These are phyloP conservation scores for Tetradesmus obliquus DNA, from an alignment of 139 green algal species.

Conservation along the genomic window DNA sequence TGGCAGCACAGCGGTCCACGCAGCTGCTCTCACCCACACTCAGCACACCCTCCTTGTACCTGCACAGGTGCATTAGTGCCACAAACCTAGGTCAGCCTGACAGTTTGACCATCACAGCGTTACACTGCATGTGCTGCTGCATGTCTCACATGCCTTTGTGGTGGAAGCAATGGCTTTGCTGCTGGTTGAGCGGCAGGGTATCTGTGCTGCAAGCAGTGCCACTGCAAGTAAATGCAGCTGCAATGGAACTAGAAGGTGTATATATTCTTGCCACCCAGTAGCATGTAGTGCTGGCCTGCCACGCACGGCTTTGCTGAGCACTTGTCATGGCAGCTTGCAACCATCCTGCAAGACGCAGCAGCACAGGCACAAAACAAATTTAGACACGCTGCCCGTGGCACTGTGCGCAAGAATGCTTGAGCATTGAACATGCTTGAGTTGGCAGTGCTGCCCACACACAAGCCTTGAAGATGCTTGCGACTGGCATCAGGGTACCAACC, in stretches of 20 bases:
- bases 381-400: too few species aligned
- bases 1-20: constrained; percentile 93
- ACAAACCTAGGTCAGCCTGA: background rate
- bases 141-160: too few species aligned
- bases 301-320: constrained; percentile 90
- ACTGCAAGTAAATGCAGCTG: background rate
- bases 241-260: too few species aligned
- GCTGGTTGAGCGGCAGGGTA: background rate
- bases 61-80: constrained; percentile 59
- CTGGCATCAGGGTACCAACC: background rate
- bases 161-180: background rate
- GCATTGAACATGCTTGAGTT: too few species aligned
- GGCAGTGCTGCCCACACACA: background rate
- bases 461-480: background rate
- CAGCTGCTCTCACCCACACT: constrained; percentile 97
- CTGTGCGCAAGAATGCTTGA: too few species aligned
- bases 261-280: background rate
- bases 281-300: background rate
- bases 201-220: background rate
- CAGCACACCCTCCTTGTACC: constrained; percentile 94
- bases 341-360: constrained; percentile 79
- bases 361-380: background rate
- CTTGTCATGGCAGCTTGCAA: constrained; percentile 84
- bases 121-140: too few species aligned
- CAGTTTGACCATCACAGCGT: background rate